Evolutionary conservation across 176 grass and related monocot genomes (phyloP).

Genomic region (Rhynchospora pubera): DNA sequence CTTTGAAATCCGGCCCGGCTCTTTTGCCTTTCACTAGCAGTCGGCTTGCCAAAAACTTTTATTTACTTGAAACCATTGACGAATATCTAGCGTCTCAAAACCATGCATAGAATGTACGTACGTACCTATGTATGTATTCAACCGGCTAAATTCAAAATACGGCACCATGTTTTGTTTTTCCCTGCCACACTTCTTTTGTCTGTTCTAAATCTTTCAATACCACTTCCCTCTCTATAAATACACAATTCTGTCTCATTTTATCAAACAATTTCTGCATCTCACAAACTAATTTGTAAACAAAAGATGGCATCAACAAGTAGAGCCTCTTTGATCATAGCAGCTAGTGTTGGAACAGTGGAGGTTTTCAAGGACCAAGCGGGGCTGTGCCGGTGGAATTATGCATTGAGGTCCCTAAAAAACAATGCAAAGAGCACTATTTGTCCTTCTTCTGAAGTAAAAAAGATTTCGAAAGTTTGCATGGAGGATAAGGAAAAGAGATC

Average conservation of each 20-base stretch:
- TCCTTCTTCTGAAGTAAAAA: slow-evolving; percentile 13
- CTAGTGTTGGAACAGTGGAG: slow-evolving; percentile 49
- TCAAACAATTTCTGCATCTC: not conserved
- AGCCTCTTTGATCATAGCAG: slow-evolving; percentile 42
- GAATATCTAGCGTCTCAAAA: not conserved
- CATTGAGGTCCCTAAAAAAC: slow-evolving; percentile 31
- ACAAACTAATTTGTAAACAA: not conserved
- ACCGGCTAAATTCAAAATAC: not conserved
- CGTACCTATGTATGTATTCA: not conserved
- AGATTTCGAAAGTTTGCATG: not conserved
- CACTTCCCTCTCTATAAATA: not conserved
- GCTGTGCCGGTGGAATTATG: slow-evolving; percentile 65
- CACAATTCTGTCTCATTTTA: not conserved
- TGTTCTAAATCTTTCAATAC: not conserved
- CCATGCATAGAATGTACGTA: no score
- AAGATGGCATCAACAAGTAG: slow-evolving; percentile 30
- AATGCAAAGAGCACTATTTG: slow-evolving; percentile 18
- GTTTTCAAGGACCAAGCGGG: slow-evolving; percentile 64
- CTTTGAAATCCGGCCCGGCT: no score
- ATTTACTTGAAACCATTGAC: not conserved
- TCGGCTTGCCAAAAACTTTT: no score
- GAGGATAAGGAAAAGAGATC: slow-evolving; percentile 13
- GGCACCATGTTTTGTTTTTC: not conserved
- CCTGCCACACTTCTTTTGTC: not conserved
- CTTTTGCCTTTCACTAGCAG: no score